Conservation (phyloP, 2,329 filamentous ascomycete species). For the Didymella exigua region DNA sequence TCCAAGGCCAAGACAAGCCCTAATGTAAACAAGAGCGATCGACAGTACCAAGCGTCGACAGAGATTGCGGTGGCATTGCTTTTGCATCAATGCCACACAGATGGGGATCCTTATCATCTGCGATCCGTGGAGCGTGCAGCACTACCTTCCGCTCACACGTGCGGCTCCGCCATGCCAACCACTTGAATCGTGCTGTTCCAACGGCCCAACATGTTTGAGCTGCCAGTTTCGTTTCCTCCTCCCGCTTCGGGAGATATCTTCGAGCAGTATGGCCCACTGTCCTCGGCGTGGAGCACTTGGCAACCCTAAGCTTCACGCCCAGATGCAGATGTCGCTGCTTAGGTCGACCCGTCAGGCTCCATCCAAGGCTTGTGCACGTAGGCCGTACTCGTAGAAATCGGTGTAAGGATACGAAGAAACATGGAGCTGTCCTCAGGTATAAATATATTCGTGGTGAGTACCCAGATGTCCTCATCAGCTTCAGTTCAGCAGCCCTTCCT, state of each 20-base stretch:
- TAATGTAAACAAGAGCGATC: conserved; percentile 37
- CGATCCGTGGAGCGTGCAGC: conserved; percentile 1
- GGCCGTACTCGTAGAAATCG: not conserved
- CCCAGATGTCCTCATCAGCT: conserved; percentile 21
- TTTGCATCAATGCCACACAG: conserved; percentile 19
- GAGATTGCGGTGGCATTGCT: conserved; percentile 23
- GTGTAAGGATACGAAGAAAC: not conserved
- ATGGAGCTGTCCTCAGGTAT: conserved; percentile 21
- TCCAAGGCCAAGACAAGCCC: conserved; percentile 27
- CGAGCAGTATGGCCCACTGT: conserved; percentile 24
- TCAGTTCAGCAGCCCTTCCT: conserved; percentile 27
- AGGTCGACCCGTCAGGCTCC: conserved; percentile 35
- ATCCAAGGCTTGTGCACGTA: conserved; percentile 21
- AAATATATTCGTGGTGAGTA: conserved; percentile 24
- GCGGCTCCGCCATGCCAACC: conserved; percentile 3
- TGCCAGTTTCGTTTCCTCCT: conserved; percentile 14
- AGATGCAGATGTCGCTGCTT: conserved; percentile 26
- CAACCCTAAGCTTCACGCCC: conserved; percentile 29
- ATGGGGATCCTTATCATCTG: conserved; percentile 28
- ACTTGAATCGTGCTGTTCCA: conserved; percentile 7
- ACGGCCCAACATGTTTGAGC: conserved; percentile 16
- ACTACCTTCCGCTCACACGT: conserved; percentile 26
- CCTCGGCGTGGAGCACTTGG: conserved; percentile 23
- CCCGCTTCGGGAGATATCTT: conserved; percentile 13
- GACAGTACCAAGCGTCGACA: conserved; percentile 22